Evolutionary conservation across 208 protist species (phyloP).

Genomic region (Phytomonas francai): DNA sequence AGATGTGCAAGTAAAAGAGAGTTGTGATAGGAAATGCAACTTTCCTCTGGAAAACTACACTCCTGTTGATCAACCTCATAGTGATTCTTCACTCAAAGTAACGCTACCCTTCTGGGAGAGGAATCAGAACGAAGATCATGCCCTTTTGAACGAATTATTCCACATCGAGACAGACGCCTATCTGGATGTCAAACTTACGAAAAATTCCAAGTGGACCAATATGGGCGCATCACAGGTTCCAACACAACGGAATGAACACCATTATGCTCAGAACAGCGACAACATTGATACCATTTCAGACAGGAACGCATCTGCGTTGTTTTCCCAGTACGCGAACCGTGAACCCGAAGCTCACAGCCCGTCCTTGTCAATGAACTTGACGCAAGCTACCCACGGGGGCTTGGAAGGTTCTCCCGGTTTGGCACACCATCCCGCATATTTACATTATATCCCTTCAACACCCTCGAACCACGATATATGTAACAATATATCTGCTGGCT

Average conservation of each 20-base stretch:
- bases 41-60: not conserved
- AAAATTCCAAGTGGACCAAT: not conserved
- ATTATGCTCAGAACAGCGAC: not conserved
- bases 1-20: not conserved
- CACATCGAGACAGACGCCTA: not conserved
- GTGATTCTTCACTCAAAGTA: not conserved
- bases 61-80: not conserved
- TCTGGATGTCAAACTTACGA: not conserved
- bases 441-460: not conserved
- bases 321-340: not conserved
- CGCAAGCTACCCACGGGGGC: not conserved
- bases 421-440: not conserved
- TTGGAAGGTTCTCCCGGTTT: not conserved
- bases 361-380: not conserved
- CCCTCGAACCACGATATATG: not conserved
- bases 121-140: not conserved
- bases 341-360: not conserved
- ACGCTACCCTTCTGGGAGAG: not conserved
- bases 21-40: not conserved
- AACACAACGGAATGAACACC: not conserved
- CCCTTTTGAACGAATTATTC: constrained; percentile 1
- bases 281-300: not conserved
- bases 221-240: not conserved
- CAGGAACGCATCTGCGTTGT: not conserved
- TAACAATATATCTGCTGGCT: not conserved